Percentiles rank a stretch among this genome's conserved stretches.
Evolutionary conservation across 78 protist species (phyloP).

Genomic region (Bodo saltans): DNA sequence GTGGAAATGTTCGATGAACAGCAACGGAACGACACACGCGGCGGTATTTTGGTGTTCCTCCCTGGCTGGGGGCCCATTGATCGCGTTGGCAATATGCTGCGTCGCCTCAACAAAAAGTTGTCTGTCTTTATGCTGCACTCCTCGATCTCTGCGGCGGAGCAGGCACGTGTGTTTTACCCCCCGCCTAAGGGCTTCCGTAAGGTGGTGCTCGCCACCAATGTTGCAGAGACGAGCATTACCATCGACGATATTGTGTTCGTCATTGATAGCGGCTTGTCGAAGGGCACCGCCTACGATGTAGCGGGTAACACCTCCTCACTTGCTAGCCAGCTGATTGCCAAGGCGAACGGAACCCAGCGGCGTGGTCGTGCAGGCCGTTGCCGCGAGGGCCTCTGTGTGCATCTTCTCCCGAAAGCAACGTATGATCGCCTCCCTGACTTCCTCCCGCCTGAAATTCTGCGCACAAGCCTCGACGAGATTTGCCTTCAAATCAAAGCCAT

Average conservation of each 20-base stretch:
- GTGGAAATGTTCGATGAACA: not conserved
- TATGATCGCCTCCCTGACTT: not conserved
- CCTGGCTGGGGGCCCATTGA: constrained; percentile 54
- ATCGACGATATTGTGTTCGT: constrained; percentile 86
- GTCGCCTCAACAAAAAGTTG: constrained; percentile 29
- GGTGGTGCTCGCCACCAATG: constrained; percentile 86
- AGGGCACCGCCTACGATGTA: constrained; percentile 65
- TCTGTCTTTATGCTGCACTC: constrained; percentile 42
- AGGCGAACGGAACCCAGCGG: constrained; percentile 77
- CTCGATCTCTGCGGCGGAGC: constrained; percentile 33
- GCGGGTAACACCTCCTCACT: constrained; percentile 46
- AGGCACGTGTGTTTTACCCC: constrained; percentile 31
- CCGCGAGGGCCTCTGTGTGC: constrained; percentile 56
- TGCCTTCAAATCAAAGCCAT: constrained; percentile 66
- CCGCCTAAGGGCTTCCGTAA: constrained; percentile 64
- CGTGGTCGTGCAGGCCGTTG: constrained; percentile 93
- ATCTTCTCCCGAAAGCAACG: constrained; percentile 40
- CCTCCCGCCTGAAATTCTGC: constrained; percentile 14
- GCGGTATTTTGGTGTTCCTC: constrained; percentile 67
- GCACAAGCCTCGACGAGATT: constrained; percentile 23
- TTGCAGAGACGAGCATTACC: constrained; percentile 92
- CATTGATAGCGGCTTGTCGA: constrained; percentile 81
- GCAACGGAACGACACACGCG: not conserved
- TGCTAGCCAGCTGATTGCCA: constrained; percentile 28
- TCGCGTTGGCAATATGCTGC: not conserved